phyloP scores from a whole-genome alignment of 345 rosid species.

The Hirschfeldia incana region DNA sequence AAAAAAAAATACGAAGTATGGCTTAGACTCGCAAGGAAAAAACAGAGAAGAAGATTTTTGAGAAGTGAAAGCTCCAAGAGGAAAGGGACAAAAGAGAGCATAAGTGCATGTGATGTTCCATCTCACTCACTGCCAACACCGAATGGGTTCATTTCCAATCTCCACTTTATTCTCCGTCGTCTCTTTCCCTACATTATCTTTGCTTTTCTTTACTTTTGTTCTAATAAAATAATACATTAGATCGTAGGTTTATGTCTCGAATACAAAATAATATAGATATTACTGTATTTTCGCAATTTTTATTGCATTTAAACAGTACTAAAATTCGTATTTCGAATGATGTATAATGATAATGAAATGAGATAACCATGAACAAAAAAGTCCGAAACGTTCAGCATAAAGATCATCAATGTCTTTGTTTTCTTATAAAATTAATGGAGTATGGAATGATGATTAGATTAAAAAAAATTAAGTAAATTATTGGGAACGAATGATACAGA shows the following conservation, averaged over 20 bases:
- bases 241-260: slow-evolving; percentile 23
- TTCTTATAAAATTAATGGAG: background rate
- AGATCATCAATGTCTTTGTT: background rate
- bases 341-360: background rate
- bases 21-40: slow-evolving; percentile 14
- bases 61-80: slow-evolving; percentile 68
- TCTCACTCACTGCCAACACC: slow-evolving; percentile 41
- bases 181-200: slow-evolving; percentile 30
- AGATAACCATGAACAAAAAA: background rate
- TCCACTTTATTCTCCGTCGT: slow-evolving; percentile 48
- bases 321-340: background rate
- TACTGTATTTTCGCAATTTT: background rate
- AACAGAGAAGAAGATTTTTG: slow-evolving; percentile 6
- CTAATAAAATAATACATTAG: background rate
- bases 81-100: slow-evolving; percentile 60
- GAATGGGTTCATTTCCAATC: slow-evolving; percentile 43
- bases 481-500: background rate
- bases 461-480: background rate
- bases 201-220: slow-evolving; percentile 29
- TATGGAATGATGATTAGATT: background rate
- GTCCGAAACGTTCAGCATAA: background rate
- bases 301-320: background rate
- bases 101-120: slow-evolving; percentile 56
- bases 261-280: background rate
- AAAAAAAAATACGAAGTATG: background rate